Evolutionary conservation across 306 rosid genomes (phyloP).

Genomic region (Oxytropis ochrocephala): DNA sequence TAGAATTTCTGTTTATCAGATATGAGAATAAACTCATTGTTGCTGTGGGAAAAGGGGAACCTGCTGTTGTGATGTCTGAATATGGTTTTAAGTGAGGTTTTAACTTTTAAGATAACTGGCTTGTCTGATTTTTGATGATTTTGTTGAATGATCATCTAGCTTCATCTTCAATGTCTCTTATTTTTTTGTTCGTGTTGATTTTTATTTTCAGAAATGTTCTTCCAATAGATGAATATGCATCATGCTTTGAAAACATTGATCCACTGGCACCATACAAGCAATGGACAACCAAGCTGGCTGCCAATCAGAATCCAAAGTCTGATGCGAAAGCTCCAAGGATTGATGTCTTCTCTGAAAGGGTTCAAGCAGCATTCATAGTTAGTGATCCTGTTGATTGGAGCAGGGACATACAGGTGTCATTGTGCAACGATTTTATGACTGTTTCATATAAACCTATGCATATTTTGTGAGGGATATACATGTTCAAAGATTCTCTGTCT

Average conservation of each 20-base stretch:
- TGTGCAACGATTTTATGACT: constrained; percentile 1
- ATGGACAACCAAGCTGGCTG: constrained; percentile 44
- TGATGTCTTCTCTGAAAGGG: constrained; percentile 56
- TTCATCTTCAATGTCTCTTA: background rate
- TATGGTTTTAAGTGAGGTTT: constrained; percentile 74
- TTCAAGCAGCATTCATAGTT: constrained; percentile 69
- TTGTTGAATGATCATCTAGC: constrained; percentile 3
- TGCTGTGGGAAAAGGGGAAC: constrained; percentile 95
- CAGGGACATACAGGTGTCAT: constrained; percentile 79
- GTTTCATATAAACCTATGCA: background rate
- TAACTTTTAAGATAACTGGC: constrained; percentile 14
- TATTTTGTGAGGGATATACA: constrained; percentile 28
- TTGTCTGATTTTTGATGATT: background rate
- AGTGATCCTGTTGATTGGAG: constrained; percentile 98
- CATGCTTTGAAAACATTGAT: constrained; percentile 75
- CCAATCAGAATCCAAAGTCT: constrained; percentile 27
- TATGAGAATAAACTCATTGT: constrained; percentile 64
- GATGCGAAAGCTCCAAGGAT: constrained; percentile 22
- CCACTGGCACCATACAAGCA: constrained; percentile 78
- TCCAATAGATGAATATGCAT: constrained; percentile 75
- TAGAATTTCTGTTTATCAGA: constrained; percentile 34
- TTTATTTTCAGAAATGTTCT: constrained; percentile 61
- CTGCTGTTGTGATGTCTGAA: constrained; percentile 81
- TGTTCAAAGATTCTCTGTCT: constrained; percentile 14
- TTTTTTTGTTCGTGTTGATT: background rate